Evolutionary conservation across 129 eudicot genomes (phyloP), one percentile per base, ranked within the genome.

Genomic region (Arctium lappa): DNA sequence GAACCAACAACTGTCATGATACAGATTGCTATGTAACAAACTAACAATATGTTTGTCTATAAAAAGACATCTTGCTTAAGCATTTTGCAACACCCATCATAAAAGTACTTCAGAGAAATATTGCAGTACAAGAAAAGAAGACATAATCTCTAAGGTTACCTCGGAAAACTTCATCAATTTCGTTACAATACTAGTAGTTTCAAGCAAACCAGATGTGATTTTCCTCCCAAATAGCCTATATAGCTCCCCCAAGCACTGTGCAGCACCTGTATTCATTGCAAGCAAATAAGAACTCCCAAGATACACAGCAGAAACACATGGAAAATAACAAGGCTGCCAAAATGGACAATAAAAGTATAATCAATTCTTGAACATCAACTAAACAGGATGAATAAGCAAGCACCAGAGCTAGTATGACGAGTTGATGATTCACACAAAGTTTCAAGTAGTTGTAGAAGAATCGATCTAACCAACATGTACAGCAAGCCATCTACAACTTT

Each of bases 121-220:
- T 6, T 48, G 34, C 62, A 65, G n/a, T n/a, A 69, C 33, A 70
- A 46, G 12, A 53, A 69, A 69, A 72, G 6, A 80, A 50, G 39
- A 39, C 50, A 56, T 56, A 46, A 30, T 71, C 69, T 78, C 62
- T 18, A 76, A 39, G 69, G 75, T 69, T 88, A 95, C 99, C 99
- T 95, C 99, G 30, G 79, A 87, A 84, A 87, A 93, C 82, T 91
- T 95, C 92, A 95, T 87, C 84, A 95, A 79, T 84, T 92, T 95
- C 75, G 97, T 77, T 80, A 91, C 97, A 78, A 91, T 95, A 32
- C 44, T 81, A 65, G 97, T 90, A 81, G 99, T 95, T 88, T 92
- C 97, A 79, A 88, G 90, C 83, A 95, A 84, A 70, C 99, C 99
- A 87, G 99, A 93, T 72, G 97, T 88, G 83, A 95, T 95, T 84